A percentile compares a stretch with the other conserved stretches of the same genome.
phyloP scores from a whole-genome alignment of 2,329 filamentous ascomycete genomes.

The Botrytis paeoniae region DNA sequence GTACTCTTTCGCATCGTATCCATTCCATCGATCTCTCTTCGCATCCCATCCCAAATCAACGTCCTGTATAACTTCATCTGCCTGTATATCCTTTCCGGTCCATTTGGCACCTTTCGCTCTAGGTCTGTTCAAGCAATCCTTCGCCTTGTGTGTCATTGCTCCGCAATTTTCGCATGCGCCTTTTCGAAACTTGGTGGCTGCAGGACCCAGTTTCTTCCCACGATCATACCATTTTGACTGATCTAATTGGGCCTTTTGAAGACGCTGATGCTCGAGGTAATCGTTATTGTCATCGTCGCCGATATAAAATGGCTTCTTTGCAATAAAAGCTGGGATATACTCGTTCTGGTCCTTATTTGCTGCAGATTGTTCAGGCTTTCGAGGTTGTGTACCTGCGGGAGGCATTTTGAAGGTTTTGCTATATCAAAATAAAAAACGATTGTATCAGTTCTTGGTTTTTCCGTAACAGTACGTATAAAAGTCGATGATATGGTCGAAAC shows the following conservation, averaged over 20 bases:
- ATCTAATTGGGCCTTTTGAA: constrained; percentile 63
- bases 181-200: constrained; percentile 95
- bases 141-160: constrained; percentile 92
- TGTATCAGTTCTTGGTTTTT: neutral
- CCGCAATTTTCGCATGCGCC: constrained; percentile 98
- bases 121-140: constrained; percentile 87
- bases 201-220: constrained; percentile 77
- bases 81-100: constrained; percentile 90
- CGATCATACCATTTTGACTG: constrained; percentile 90
- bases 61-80: constrained; percentile 83
- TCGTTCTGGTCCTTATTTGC: constrained; percentile 87
- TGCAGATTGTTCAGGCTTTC: constrained; percentile 39
- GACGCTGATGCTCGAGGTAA: constrained; percentile 93
- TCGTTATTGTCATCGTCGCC: constrained; percentile 74
- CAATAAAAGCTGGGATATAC: constrained; percentile 98
- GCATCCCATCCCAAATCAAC: constrained; percentile 93
- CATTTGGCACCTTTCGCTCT: constrained; percentile 87
- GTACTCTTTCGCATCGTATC: constrained; percentile 90
- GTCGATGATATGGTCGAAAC: neutral
- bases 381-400: constrained; percentile 38
- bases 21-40: constrained; percentile 96
- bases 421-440: neutral
- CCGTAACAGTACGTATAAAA: neutral
- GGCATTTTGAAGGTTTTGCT: constrained; percentile 39
- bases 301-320: constrained; percentile 95